Evolutionary conservation across 129 eudicot genomes (phyloP).

Genomic region (Helianthus tuberosus): DNA sequence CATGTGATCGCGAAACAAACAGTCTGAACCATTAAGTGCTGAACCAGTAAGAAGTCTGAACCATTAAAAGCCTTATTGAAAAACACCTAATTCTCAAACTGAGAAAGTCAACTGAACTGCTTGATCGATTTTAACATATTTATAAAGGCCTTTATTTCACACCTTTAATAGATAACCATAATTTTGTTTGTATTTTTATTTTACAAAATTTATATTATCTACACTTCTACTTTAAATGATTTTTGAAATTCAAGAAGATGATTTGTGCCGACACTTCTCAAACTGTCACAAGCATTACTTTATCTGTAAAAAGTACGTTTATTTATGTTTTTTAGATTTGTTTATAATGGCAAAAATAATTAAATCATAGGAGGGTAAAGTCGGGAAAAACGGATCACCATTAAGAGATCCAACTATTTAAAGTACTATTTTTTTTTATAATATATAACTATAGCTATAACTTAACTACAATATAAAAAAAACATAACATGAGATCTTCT

Average conservation of each 20-base stretch:
- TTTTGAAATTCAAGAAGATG: neutral
- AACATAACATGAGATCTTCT: neutral
- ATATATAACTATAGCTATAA: too few relatives aligned
- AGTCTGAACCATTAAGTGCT: too few relatives aligned
- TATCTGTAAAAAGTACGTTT: conserved; percentile 6
- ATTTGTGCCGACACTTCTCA: conserved; percentile 21
- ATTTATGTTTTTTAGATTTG: neutral
- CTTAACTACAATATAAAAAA: neutral
- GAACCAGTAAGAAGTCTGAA: too few relatives aligned
- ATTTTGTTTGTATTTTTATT: too few relatives aligned
- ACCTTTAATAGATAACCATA: too few relatives aligned
- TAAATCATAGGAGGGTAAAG: neutral
- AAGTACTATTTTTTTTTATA: neutral
- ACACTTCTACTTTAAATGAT: neutral
- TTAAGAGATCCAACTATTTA: conserved; percentile 19
- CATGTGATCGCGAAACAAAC: too few relatives aligned
- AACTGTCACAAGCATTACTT: conserved; percentile 8
- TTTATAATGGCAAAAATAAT: conserved; percentile 1
- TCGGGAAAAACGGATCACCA: conserved; percentile 33
- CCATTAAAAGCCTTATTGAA: too few relatives aligned
- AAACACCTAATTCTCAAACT: too few relatives aligned
- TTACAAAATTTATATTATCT: too few relatives aligned
- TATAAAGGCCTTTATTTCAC: too few relatives aligned
- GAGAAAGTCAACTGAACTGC: too few relatives aligned
- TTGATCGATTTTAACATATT: too few relatives aligned